Evolutionary conservation across 176 grass and related monocot genomes (phyloP).

Genomic region (Ananas comosus): DNA sequence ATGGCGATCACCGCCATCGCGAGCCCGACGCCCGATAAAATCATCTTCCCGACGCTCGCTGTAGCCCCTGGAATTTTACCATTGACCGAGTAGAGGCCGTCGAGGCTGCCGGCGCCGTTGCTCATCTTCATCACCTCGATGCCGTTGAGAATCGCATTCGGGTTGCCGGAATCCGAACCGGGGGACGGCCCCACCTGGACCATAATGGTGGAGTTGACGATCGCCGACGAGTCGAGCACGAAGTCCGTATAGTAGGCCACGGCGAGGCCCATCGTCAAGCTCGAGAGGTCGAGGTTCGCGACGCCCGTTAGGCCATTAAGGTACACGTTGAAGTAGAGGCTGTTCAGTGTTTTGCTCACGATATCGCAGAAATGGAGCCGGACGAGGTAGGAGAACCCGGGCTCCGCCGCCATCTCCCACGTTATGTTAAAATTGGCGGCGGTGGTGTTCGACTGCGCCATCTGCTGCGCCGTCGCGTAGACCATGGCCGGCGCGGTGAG

Average conservation of each 20-base stretch:
- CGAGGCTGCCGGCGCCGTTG: slow-evolving; percentile 67
- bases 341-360: slow-evolving; percentile 75
- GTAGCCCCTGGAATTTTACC: slow-evolving; percentile 17
- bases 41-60: slow-evolving; percentile 29
- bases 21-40: slow-evolving; percentile 45
- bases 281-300: slow-evolving; percentile 61
- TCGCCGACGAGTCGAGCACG: slow-evolving; percentile 54
- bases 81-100: slow-evolving; percentile 47
- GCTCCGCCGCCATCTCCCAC: slow-evolving; percentile 59
- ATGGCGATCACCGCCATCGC: slow-evolving; percentile 35
- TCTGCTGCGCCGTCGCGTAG: slow-evolving; percentile 70
- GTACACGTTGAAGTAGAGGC: slow-evolving; percentile 84
- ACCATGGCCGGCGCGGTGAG: slow-evolving; percentile 61
- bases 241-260: slow-evolving; percentile 78
- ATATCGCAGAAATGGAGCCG: slow-evolving; percentile 88
- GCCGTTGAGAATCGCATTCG: slow-evolving; percentile 85
- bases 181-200: slow-evolving; percentile 53
- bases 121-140: slow-evolving; percentile 95
- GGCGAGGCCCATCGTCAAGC: slow-evolving; percentile 65
- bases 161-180: slow-evolving; percentile 25
- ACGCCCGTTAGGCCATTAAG: slow-evolving; percentile 67
- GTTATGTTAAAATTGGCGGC: slow-evolving; percentile 73
- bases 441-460: slow-evolving; percentile 50
- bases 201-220: slow-evolving; percentile 60
- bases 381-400: slow-evolving; percentile 64